A percentile compares a stretch with the other conserved stretches of the same genome.
Conservation (phyloP, 1,284 basidiomycete species). For the Takashimella tepidaria region DNA sequence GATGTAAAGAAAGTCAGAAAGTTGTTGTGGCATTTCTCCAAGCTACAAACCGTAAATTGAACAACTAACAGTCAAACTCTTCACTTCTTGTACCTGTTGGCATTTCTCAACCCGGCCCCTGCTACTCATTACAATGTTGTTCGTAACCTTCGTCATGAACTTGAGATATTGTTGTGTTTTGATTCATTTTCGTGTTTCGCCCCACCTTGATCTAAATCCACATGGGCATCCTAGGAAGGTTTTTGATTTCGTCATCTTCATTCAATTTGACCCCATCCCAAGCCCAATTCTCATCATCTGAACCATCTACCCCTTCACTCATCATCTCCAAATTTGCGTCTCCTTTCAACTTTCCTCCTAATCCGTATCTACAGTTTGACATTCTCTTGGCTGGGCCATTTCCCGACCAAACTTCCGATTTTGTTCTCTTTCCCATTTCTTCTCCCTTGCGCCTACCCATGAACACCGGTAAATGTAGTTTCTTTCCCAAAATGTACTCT, state of each 20-base stretch:
- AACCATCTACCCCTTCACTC: slow-evolving; percentile 14
- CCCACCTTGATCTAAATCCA: background rate
- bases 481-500: slow-evolving; percentile 29
- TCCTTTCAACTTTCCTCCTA: slow-evolving; percentile 4
- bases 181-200: too few species aligned
- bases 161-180: too few species aligned
- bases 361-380: slow-evolving; percentile 1
- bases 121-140: too few species aligned
- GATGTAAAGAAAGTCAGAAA: too few species aligned
- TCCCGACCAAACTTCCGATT: too few species aligned
- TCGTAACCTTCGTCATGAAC: too few species aligned
- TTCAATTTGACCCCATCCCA: slow-evolving; percentile 5
- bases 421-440: slow-evolving; percentile 8
- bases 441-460: background rate
- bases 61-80: too few species aligned
- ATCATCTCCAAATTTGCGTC: slow-evolving; percentile 6
- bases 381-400: slow-evolving; percentile 3
- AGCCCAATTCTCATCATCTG: slow-evolving; percentile 13
- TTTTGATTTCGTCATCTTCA: too few species aligned
- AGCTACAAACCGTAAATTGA: too few species aligned
- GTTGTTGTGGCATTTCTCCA: too few species aligned
- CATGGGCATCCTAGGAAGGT: background rate
- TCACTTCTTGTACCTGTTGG: too few species aligned
- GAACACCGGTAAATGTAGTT: slow-evolving; percentile 28
- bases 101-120: too few species aligned